Conservation (phyloP, 2,329 filamentous ascomycete species). For the Claviceps humidiphila region DNA sequence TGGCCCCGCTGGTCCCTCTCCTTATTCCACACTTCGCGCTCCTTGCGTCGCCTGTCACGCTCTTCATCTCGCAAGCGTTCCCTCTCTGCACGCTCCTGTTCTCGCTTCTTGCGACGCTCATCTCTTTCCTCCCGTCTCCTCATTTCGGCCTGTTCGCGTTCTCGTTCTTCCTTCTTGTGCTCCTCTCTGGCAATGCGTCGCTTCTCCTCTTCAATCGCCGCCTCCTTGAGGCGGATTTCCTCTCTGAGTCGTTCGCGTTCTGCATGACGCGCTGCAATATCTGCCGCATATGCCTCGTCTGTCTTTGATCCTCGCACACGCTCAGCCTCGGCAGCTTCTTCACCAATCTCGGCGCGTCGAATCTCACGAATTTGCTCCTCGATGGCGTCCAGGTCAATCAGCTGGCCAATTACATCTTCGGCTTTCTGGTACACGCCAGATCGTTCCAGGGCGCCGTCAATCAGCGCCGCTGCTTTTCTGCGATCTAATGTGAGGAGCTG, state of each 20-base stretch:
- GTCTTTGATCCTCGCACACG: constrained; percentile 53
- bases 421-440: constrained; percentile 63
- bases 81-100: constrained; percentile 44
- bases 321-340: constrained; percentile 54
- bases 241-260: constrained; percentile 50
- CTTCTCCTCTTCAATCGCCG: constrained; percentile 49
- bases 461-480: constrained; percentile 58
- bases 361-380: constrained; percentile 57
- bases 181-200: constrained; percentile 43
- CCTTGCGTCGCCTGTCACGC: constrained; percentile 26
- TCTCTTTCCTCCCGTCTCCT: constrained; percentile 38
- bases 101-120: constrained; percentile 33
- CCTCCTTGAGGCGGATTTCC: constrained; percentile 44
- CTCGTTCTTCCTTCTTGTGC: constrained; percentile 35
- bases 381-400: constrained; percentile 56
- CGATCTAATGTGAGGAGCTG: constrained; percentile 61
- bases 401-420: constrained; percentile 49
- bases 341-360: constrained; percentile 53
- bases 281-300: constrained; percentile 59
- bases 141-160: constrained; percentile 34
- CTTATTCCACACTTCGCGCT: constrained; percentile 24
- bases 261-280: constrained; percentile 45
- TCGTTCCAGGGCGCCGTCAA: constrained; percentile 66
- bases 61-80: constrained; percentile 30
- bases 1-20: constrained; percentile 16